phyloP scores from a whole-genome alignment of 1,284 basidiomycete species.

The Moesziomyces sp. region DNA sequence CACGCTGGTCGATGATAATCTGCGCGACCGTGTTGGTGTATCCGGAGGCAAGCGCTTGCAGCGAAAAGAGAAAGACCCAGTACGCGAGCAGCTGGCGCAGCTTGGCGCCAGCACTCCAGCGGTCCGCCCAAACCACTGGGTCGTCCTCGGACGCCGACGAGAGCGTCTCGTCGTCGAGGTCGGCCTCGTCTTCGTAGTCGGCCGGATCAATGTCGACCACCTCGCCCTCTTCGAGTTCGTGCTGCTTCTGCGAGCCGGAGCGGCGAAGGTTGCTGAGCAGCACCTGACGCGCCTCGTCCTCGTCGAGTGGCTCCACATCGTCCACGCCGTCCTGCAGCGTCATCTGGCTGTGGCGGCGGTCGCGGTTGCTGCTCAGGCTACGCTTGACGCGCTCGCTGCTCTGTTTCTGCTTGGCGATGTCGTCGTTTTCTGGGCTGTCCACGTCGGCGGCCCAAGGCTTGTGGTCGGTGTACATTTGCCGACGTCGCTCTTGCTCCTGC shows the following conservation, averaged over 20 bases:
- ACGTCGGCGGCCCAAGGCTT: slow-evolving; percentile 29
- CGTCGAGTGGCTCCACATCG: slow-evolving; percentile 10
- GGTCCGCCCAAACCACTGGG: slow-evolving; percentile 39
- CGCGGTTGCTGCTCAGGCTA: slow-evolving; percentile 26
- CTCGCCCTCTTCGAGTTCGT: slow-evolving; percentile 19
- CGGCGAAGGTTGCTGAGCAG: slow-evolving; percentile 25
- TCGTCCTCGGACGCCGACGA: slow-evolving; percentile 23
- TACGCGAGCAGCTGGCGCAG: slow-evolving; percentile 26
- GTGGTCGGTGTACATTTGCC: slow-evolving; percentile 20
- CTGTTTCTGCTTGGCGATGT: slow-evolving; percentile 5
- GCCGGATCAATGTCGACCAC: slow-evolving; percentile 33
- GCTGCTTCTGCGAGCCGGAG: slow-evolving; percentile 12
- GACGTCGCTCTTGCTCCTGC: slow-evolving; percentile 39
- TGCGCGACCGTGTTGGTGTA: slow-evolving; percentile 33
- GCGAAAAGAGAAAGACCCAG: slow-evolving; percentile 33
- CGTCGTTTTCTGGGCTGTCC: slow-evolving; percentile 7
- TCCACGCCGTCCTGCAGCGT: slow-evolving; percentile 38
- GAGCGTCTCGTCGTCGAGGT: slow-evolving; percentile 15
- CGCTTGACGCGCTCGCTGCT: slow-evolving; percentile 16
- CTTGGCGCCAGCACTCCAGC: slow-evolving; percentile 42
- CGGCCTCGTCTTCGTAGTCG: slow-evolving; percentile 30
- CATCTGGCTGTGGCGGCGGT: slow-evolving; percentile 35
- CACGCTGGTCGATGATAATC: slow-evolving; percentile 16
- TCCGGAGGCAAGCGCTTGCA: slow-evolving; percentile 49
- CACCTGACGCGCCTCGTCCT: slow-evolving; percentile 22